These are phyloP conservation scores for Boletus sp. DNA, from an alignment of 768 basidiomycete species.

Conservation along the genomic window DNA sequence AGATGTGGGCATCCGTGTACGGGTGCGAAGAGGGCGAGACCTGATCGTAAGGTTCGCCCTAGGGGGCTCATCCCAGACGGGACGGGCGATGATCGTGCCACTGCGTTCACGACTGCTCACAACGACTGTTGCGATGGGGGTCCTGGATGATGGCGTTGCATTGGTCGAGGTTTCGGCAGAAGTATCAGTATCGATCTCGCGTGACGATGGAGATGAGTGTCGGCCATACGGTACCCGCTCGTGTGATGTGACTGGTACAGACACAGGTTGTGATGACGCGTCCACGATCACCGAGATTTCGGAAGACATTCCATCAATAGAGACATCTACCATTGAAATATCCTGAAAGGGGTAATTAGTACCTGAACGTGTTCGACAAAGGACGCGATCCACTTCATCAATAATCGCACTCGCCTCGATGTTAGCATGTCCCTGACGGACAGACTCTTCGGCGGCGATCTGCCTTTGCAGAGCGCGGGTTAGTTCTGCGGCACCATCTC, in stretches of 20 bases:
- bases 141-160: slow-evolving; percentile 59
- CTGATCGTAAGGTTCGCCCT: slow-evolving; percentile 22
- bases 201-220: slow-evolving; percentile 24
- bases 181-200: slow-evolving; percentile 57
- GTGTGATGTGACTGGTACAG: slow-evolving; percentile 20
- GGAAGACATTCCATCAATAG: slow-evolving; percentile 11
- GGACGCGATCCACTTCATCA: slow-evolving; percentile 28
- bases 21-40: slow-evolving; percentile 33
- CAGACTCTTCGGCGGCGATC: slow-evolving; percentile 37
- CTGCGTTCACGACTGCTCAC: slow-evolving; percentile 65
- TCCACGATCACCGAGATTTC: slow-evolving; percentile 27
- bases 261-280: slow-evolving; percentile 15
- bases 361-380: background rate
- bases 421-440: slow-evolving; percentile 8
- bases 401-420: slow-evolving; percentile 4
- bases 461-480: slow-evolving; percentile 57
- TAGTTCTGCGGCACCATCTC: slow-evolving; percentile 53
- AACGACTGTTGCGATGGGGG: slow-evolving; percentile 61
- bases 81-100: slow-evolving; percentile 70
- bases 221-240: slow-evolving; percentile 19
- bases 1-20: slow-evolving; percentile 34
- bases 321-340: slow-evolving; percentile 32
- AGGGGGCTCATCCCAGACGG: slow-evolving; percentile 51
- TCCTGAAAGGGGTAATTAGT: slow-evolving; percentile 28
- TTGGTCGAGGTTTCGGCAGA: slow-evolving; percentile 62